Conservation (phyloP, 2,329 filamentous ascomycete genomes). For the Penicillium sclerotigenum region DNA sequence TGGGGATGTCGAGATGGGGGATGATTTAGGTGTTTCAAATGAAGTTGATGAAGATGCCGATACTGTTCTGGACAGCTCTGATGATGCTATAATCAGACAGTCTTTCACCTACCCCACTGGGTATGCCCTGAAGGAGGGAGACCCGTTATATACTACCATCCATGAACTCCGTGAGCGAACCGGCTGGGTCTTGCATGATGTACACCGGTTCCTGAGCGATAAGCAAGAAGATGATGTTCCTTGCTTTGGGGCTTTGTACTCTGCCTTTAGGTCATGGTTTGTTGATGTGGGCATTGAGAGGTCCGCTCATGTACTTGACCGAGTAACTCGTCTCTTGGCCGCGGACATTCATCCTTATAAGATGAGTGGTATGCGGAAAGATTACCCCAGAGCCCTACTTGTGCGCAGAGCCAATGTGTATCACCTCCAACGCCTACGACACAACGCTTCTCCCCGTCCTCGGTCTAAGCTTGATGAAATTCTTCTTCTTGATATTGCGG, state of each 20-base stretch:
- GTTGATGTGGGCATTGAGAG: constrained; percentile 95
- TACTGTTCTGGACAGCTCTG: constrained; percentile 54
- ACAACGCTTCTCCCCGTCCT: constrained; percentile 83
- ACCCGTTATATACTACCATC: constrained; percentile 68
- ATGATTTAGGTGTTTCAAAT: constrained; percentile 37
- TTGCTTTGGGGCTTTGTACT: constrained; percentile 90
- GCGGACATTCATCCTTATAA: constrained; percentile 91
- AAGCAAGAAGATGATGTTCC: constrained; percentile 94
- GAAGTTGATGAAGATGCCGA: constrained; percentile 43
- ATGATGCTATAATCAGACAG: constrained; percentile 64
- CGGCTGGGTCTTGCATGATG: constrained; percentile 74
- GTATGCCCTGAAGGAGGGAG: constrained; percentile 67
- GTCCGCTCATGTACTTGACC: constrained; percentile 87
- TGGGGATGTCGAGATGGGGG: constrained; percentile 46
- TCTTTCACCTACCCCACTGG: constrained; percentile 87
- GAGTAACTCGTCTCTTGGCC: constrained; percentile 77
- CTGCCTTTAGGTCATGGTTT: constrained; percentile 92
- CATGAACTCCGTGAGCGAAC: constrained; percentile 78
- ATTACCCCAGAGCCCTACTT: constrained; percentile 87
- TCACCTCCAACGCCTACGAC: constrained; percentile 86
- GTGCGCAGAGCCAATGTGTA: constrained; percentile 92
- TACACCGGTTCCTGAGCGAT: constrained; percentile 76
- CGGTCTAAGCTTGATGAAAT: constrained; percentile 87
- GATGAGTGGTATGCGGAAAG: constrained; percentile 85
- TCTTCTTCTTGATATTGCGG: constrained; percentile 78